Evolutionary conservation across 2,329 filamentous ascomycete species (phyloP).

Genomic region (Herpotrichia juniperi): DNA sequence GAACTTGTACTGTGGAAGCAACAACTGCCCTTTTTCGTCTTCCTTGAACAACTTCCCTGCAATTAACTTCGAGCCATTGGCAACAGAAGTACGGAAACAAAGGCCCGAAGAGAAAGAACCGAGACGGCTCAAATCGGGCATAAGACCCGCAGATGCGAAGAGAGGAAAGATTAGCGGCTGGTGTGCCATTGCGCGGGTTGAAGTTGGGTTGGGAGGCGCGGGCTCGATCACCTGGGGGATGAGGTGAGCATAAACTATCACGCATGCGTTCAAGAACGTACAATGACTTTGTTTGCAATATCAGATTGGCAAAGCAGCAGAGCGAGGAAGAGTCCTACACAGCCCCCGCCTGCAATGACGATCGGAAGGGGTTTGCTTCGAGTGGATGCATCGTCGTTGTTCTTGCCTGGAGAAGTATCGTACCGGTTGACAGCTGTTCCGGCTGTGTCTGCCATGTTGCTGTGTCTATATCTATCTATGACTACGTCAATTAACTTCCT

Average conservation of each 20-base stretch:
- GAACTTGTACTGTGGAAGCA: conserved; percentile 40
- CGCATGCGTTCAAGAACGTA: too few relatives aligned
- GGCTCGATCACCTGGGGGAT: conserved; percentile 34
- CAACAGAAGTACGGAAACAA: conserved; percentile 34
- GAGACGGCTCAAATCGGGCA: conserved; percentile 40
- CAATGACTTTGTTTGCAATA: conserved; percentile 42
- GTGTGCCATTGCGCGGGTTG: conserved; percentile 51
- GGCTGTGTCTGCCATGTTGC: neutral
- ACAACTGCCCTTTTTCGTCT: conserved; percentile 31
- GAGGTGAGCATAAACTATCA: too few relatives aligned
- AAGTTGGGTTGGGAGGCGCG: conserved; percentile 25
- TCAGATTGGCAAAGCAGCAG: conserved; percentile 44
- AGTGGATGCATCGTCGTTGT: neutral
- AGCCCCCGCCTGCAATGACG: conserved; percentile 49
- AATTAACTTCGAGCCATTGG: conserved; percentile 31
- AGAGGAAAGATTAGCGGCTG: conserved; percentile 49
- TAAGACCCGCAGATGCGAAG: conserved; percentile 43
- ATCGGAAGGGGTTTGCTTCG: conserved; percentile 32
- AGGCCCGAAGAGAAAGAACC: conserved; percentile 31
- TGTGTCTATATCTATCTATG: neutral
- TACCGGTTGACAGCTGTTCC: too few relatives aligned
- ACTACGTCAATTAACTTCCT: too few relatives aligned
- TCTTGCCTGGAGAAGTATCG: neutral
- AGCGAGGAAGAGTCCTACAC: conserved; percentile 49
- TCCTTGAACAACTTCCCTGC: conserved; percentile 30